Conservation (phyloP, 495 filamentous ascomycete species). For the Hypoxylon crocopeplum region DNA sequence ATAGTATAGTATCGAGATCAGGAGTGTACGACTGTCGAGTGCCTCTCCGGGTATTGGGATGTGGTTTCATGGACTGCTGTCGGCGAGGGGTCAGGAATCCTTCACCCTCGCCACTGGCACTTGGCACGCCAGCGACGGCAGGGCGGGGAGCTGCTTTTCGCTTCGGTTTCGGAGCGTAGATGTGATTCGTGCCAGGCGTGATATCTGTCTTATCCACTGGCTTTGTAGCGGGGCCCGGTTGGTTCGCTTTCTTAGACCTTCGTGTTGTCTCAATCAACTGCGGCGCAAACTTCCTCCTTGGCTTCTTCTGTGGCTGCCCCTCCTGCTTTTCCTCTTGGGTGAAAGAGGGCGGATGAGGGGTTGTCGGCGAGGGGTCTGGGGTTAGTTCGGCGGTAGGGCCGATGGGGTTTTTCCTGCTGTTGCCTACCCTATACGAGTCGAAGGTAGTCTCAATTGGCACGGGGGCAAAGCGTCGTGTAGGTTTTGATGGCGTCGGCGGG, state of each 20-base stretch:
- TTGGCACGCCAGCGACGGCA: slow-evolving; percentile 31
- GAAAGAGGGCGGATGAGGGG: slow-evolving; percentile 44
- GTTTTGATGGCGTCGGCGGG: slow-evolving; percentile 16
- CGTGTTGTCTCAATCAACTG: slow-evolving; percentile 74
- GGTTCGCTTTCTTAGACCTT: slow-evolving; percentile 60
- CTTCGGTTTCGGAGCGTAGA: slow-evolving; percentile 57
- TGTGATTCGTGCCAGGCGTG: slow-evolving; percentile 64
- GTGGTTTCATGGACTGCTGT: slow-evolving; percentile 48
- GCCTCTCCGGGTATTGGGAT: slow-evolving; percentile 47
- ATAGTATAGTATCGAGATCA: slow-evolving; percentile 47
- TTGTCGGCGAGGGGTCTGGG: slow-evolving; percentile 54
- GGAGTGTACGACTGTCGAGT: slow-evolving; percentile 50
- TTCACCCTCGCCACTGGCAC: slow-evolving; percentile 24
- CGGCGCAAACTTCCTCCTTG: slow-evolving; percentile 62
- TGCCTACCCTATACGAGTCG: slow-evolving; percentile 55
- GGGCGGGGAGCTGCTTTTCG: slow-evolving; percentile 36
- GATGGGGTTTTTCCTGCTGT: slow-evolving; percentile 34
- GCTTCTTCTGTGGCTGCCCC: slow-evolving; percentile 28
- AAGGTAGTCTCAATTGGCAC: slow-evolving; percentile 67
- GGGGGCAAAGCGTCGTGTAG: slow-evolving; percentile 57
- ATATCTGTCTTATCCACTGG: slow-evolving; percentile 64
- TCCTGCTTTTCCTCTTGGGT: slow-evolving; percentile 9
- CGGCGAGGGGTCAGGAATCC: slow-evolving; percentile 38
- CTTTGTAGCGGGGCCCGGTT: slow-evolving; percentile 57
- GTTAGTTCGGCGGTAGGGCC: slow-evolving; percentile 55